A percentile compares a stretch with the other conserved stretches of the same genome.
phyloP scores from a whole-genome alignment of 768 basidiomycete genomes.

The Tricholoma saponaceum region DNA sequence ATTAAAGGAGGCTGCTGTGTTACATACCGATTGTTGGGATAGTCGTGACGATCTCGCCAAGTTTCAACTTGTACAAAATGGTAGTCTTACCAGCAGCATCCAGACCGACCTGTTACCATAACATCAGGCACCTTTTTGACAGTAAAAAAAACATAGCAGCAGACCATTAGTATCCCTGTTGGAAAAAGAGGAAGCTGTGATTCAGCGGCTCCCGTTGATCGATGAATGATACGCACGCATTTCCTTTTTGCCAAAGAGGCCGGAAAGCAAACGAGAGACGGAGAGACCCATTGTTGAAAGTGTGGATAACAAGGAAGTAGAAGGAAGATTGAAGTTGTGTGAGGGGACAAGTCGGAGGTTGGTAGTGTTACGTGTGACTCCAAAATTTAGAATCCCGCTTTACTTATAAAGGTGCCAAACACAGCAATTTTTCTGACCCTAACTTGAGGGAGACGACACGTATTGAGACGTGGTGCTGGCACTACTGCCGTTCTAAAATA shows the following conservation, averaged over 20 bases:
- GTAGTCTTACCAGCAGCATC: slow-evolving; percentile 99
- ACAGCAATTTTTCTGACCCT: slow-evolving; percentile 6
- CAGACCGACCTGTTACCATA: slow-evolving; percentile 77
- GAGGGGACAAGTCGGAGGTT: slow-evolving; percentile 23
- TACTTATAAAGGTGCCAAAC: slow-evolving; percentile 16
- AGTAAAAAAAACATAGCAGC: slow-evolving; percentile 6
- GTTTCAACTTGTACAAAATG: slow-evolving; percentile 98
- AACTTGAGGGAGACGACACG: slow-evolving; percentile 7
- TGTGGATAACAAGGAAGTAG: slow-evolving; percentile 27
- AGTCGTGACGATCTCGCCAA: slow-evolving; percentile 99
- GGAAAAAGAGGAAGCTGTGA: slow-evolving; percentile 27
- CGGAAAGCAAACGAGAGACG: slow-evolving; percentile 69
- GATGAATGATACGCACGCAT: slow-evolving; percentile 75
- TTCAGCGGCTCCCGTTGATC: slow-evolving; percentile 23
- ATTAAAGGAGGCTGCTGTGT: slow-evolving; percentile 5
- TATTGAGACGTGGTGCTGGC: slow-evolving; percentile 5
- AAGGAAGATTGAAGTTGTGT: slow-evolving; percentile 19
- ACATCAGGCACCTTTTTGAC: slow-evolving; percentile 10
- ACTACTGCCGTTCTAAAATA: too few relatives aligned
- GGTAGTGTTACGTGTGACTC: slow-evolving; percentile 37
- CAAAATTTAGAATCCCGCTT: slow-evolving; percentile 43
- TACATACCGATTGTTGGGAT: slow-evolving; percentile 97
- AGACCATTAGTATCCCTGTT: slow-evolving; percentile 94
- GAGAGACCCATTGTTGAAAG: slow-evolving; percentile 69
- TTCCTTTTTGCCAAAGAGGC: slow-evolving; percentile 97